Base-by-base conservation (phyloP, 176 grass and related monocot genomes). In the Eleusine coracana region DNA sequence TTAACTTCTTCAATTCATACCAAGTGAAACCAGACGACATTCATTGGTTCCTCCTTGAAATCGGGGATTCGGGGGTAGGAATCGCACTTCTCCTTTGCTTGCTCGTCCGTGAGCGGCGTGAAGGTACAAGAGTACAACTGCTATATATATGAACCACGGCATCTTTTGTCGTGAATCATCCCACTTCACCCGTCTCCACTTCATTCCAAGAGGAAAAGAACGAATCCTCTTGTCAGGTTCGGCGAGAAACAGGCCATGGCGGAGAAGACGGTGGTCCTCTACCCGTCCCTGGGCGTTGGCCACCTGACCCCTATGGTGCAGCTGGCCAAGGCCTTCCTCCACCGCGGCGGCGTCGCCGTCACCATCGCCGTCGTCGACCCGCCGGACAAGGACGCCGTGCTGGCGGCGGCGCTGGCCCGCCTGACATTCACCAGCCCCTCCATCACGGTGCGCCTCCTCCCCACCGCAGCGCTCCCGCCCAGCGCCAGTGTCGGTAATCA, bases 291-390 rank as follows among this genome's bases (percentile, higher is more conserved):
- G 45, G 86, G 86, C 37, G 70, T 91, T 59, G 92, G 92, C 76
- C 92, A 94, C 10, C 66, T 91, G 8, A 82, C 81, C 56, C 86
- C 92, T 45, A 91, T 91, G 80, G 86, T 78, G 27, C 86, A 91
- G 83, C 85, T 94, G 48, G 92, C 86, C 51, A 89, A 89, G 51
- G 79, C 80, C 28, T 20, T 94, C 29, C 69, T 73, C n/a, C 77
- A 74, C 68, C 70, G 83, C 65, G 80, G 76, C 77, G 17, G 73
- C 36, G 73, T 80, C n/a, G 73, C 88, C 27, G 56, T 80, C 74
- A 79, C 86, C 79, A 66, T 91, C 75, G 82, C 75, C 71, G 70
- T 84, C 65, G 78, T 88, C 54, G 77, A 89, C 38, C 70, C 38
- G 27, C 73, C 70, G 1, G 67, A 80, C 25, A 78, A 71, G 39